Base-by-base conservation (phyloP, 2,329 filamentous ascomycete genomes). In the Alternaria dauci region DNA sequence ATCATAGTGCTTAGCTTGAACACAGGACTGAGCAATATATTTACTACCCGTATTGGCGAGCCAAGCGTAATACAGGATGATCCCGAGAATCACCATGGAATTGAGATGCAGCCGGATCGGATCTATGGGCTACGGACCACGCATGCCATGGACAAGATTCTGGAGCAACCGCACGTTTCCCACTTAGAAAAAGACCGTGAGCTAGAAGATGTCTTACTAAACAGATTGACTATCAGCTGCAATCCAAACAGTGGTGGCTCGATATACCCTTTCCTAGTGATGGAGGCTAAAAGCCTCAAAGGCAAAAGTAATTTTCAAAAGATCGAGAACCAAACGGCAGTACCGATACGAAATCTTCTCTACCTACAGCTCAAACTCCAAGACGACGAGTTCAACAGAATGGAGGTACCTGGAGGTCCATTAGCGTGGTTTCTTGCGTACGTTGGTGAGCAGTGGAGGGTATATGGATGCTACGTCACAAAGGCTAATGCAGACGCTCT, bases 261-360 rank as follows among this genome's bases (percentile, higher is more conserved):
- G 6, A 58, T 63, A 32, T 71, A 66, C 39, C 69, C 69, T 8
- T 71, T 71, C 53, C 52, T 71, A 14, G 44, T 67, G 18, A 34
- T 61, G 9, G 69, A 71, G 43, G 65, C 67, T 2, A 71, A 71
- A 25, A 47, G 60, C 30, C 60, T 51, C 20, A 65, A 70, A 44
- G 23, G 65, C 16, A 18, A 34, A 8, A 36, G 53, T n/a, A 65
- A 44, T 39, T 71, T 67, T 28, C 50, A 57, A 9, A 9, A 66
- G 8, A 71, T 70, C 6, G 62, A 68, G 54, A 56, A 48, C 3
- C 67, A 70, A 34, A 65, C 65, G 2, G 59, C 61, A 39, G 25
- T 67, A 14, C 66, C 69, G 5, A 66, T 71, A 47, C 48, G 56
- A 55, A 34, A 58, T 26, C 36, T 46, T 30, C 43, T 71, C 2